Conservation (phyloP, 2,329 filamentous ascomycete genomes). For the Falciphora oryzae region DNA sequence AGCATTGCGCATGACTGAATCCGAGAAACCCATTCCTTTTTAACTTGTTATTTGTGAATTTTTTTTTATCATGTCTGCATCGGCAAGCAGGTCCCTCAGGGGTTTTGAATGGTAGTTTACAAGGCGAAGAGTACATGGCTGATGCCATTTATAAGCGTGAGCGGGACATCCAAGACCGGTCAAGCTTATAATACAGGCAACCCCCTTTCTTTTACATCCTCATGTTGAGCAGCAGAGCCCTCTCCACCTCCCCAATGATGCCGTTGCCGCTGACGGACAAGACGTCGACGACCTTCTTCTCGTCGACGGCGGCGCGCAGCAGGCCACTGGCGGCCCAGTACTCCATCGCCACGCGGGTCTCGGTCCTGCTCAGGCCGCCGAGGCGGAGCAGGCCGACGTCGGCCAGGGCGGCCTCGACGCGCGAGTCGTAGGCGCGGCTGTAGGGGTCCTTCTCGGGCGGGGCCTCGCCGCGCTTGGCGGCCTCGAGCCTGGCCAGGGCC, state of each 20-base stretch:
- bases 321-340: constrained; percentile 89
- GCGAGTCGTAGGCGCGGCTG: constrained; percentile 49
- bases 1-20: no score
- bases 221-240: constrained; percentile 48
- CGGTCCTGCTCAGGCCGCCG: constrained; percentile 63
- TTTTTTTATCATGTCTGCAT: no score
- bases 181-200: not conserved
- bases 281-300: constrained; percentile 68
- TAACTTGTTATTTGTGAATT: no score
- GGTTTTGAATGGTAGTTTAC: not conserved
- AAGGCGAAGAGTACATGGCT: not conserved
- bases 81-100: no score
- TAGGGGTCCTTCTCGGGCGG: constrained; percentile 44
- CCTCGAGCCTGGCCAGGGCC: constrained; percentile 53
- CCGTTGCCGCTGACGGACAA: constrained; percentile 80
- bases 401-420: constrained; percentile 47
- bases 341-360: constrained; percentile 78
- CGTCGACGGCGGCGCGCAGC: constrained; percentile 63
- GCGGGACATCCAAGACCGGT: no score
- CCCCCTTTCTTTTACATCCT: constrained; percentile 28
- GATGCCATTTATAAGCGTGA: not conserved
- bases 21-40: no score
- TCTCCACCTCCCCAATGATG: constrained; percentile 80
- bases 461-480: constrained; percentile 29
- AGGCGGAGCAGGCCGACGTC: constrained; percentile 50